Base-by-base conservation (phyloP, 2,329 filamentous ascomycete genomes). In the Berkeleyomyces rouxiae region DNA sequence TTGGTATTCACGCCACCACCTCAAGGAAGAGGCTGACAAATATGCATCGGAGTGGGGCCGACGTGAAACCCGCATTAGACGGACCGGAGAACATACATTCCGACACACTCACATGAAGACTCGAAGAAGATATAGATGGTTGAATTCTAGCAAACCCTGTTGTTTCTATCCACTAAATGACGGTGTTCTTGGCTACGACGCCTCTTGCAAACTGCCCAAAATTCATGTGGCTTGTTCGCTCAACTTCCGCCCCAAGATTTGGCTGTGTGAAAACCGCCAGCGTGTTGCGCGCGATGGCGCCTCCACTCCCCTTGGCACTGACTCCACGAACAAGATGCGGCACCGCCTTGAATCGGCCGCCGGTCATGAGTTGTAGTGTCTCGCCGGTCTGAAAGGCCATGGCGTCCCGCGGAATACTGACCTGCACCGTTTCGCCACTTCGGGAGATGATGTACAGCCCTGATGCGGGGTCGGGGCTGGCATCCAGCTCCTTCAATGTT, bases 221-320 rank as follows among this genome's bases (percentile, higher is more conserved):
- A 46, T 82, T 86, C 63, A 84, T 77, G 44, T 81, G 79, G 68
- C 82, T 78, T 70, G 81, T 77, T 64, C 82, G 79, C 70, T 92
- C 88, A 11, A 92, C 86, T 74, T 83, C 80, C 68, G 91, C 88
- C 68, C 82, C 87, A 65, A 97, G 73, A 75, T 96, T 96, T 33
- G 93, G 93, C 79, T 99, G 93, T 64, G 92, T 99, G 70, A 97
- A 99, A 7, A 97, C 90, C 0, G 93, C 93, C 67, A 99, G 74
- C 7, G 93, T 99, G 74, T 97, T 97, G 64, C 87, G 77, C 37
- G 87, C 87, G 65, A 91, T 79, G 37, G 76, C 75, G 1, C 76
- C 77, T 11, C 74, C 75, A 63, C 78, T 73, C 44, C 73, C 75
- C 53, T 78, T 79, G 0, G 81, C 77, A 67, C 81, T 79, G 3